phyloP scores from a whole-genome alignment of 148 eudicot genomes.

The Persicaria tinctoria region DNA sequence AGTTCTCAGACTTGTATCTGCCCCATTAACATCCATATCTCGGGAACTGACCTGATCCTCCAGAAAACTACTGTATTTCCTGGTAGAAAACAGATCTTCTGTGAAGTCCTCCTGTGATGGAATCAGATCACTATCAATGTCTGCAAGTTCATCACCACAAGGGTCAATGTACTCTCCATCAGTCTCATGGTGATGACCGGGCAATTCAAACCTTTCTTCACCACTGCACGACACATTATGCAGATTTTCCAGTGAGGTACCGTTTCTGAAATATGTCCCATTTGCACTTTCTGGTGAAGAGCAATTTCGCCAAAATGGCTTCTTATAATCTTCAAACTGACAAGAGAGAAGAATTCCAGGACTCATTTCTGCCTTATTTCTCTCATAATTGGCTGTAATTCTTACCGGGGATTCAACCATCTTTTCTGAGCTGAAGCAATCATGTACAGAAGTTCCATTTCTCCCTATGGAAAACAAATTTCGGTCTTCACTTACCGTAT shows the following conservation, averaged over 20 bases:
- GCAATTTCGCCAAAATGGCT: constrained; percentile 30
- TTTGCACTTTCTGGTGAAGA: constrained; percentile 25
- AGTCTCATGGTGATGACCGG: neutral
- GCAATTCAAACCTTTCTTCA: neutral
- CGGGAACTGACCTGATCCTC: constrained; percentile 1
- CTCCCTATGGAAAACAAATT: constrained; percentile 13
- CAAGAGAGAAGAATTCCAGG: constrained; percentile 17
- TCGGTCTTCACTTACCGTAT: constrained; percentile 17
- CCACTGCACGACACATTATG: neutral
- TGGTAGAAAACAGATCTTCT: constrained; percentile 6
- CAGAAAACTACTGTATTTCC: neutral
- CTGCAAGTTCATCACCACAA: constrained; percentile 5
- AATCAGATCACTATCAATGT: neutral
- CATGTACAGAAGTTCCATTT: constrained; percentile 12
- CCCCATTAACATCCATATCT: constrained; percentile 5
- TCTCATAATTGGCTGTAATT: constrained; percentile 16
- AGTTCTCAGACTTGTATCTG: neutral
- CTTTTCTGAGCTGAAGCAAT: constrained; percentile 9
- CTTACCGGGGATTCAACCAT: constrained; percentile 4
- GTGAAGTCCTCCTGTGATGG: neutral
- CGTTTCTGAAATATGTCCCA: neutral
- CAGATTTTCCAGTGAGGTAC: constrained; percentile 7
- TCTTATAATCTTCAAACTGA: constrained; percentile 15
- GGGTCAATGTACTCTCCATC: constrained; percentile 5
- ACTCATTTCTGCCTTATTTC: constrained; percentile 13